Base-by-base conservation (phyloP, 345 rosid genomes). In the Cardamine occulta region DNA sequence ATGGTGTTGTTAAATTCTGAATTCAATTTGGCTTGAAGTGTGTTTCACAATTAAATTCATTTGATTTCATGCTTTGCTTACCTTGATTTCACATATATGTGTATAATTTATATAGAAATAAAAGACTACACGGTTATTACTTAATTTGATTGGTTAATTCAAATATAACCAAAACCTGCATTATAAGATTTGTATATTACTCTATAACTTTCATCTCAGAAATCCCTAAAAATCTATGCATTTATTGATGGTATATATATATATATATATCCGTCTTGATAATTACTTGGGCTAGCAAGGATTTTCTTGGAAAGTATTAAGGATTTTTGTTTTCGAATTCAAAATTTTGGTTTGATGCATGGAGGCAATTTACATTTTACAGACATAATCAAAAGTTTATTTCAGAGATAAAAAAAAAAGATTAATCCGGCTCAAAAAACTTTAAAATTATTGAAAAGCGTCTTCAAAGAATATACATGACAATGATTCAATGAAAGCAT, bases 1-100 rank as follows among this genome's bases (percentile, higher is more conserved):
- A 63, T 77, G 32, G 23, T 72, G 60, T 64, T 70, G 48, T 72
- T 77, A 11, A 47, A 64, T 77, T 63, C 57, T 44, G 59, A 8
- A 54, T 44, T 44, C 34, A 44, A 13, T 76, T 53, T 54, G 70
- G 70, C 49, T 63, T 70, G 17, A 74, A 29, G 47, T 70, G 37
- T 70, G 80, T 63, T 26, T 34, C 61, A 37, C 61, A 70, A 35
- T 34, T 35, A 63, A 35, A 63, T 70, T 70, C 45, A 63, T 77
- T 76, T 2, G 23, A 47, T 70, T 70, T 63, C 21, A 70, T 70
- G 53, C 21, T 70, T 70, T 52, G 18, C 13, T 53, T 53, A 45
- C 12, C 35, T 77, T 77, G 53, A 23, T 55, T 70, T 70, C 71
- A 34, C 52, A 75, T 47, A n/a, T n/a, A 17, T 47, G 23, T 47